phyloP scores from a whole-genome alignment of 192 early-diverging fungal species.

The Rhizoclosmatium globosum region DNA sequence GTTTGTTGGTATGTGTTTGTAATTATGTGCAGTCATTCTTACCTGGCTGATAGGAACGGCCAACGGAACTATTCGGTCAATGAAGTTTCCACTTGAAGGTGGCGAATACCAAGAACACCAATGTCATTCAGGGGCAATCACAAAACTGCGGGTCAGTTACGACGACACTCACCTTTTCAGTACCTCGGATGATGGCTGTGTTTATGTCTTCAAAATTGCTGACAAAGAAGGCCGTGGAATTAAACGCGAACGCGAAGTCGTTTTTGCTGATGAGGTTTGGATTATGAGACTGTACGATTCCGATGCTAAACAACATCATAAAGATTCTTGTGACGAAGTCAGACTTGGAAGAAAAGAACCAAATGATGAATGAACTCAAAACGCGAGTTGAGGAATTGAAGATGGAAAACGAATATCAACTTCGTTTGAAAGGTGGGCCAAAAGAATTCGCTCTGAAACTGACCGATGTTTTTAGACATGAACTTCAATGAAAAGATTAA shows the following conservation, averaged over 20 bases:
- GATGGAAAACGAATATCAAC: slow-evolving; percentile 75
- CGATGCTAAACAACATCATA: background rate
- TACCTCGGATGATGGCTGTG: slow-evolving; percentile 60
- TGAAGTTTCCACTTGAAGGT: slow-evolving; percentile 64
- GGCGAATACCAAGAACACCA: slow-evolving; percentile 69
- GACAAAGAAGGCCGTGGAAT: slow-evolving; percentile 61
- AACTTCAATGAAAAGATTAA: slow-evolving; percentile 76
- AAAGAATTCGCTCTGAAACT: no score
- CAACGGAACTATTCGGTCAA: slow-evolving; percentile 60
- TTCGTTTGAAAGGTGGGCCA: slow-evolving; percentile 53
- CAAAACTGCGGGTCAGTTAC: slow-evolving; percentile 60
- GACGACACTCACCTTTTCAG: slow-evolving; percentile 72
- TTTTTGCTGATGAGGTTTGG: slow-evolving; percentile 66
- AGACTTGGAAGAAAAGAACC: slow-evolving; percentile 68
- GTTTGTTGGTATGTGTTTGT: slow-evolving; percentile 56
- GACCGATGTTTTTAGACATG: slow-evolving; percentile 51
- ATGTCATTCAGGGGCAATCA: slow-evolving; percentile 61
- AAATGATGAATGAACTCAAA: slow-evolving; percentile 64
- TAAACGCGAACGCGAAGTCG: slow-evolving; percentile 60
- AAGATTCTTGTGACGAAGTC: slow-evolving; percentile 70
- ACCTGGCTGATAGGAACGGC: slow-evolving; percentile 50
- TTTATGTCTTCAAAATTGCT: slow-evolving; percentile 65
- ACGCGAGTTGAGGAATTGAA: slow-evolving; percentile 71
- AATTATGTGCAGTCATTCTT: background rate
- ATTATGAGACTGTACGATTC: background rate